Conservation (phyloP, 1,284 basidiomycete species). For the Marasmius oreades region DNA sequence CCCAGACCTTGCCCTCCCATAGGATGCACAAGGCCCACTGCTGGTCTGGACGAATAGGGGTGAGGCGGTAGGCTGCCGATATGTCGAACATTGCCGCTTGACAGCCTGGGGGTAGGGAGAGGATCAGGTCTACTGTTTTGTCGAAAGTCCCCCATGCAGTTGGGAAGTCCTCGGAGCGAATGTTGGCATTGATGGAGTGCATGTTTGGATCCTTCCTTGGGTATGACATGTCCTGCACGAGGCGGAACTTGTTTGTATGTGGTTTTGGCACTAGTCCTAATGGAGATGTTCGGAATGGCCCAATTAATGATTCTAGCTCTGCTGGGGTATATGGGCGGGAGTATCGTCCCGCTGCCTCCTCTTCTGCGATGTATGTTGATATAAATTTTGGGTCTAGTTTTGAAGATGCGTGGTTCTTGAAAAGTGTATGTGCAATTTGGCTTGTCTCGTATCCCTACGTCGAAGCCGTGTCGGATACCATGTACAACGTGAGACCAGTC, state of each 20-base stretch:
- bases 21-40: slow-evolving; percentile 6
- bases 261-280: slow-evolving; percentile 35
- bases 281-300: slow-evolving; percentile 33
- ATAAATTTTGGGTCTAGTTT: slow-evolving; percentile 26
- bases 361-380: slow-evolving; percentile 25
- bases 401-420: too few species aligned
- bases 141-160: slow-evolving; percentile 34
- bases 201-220: slow-evolving; percentile 21
- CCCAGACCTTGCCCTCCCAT: slow-evolving; percentile 6
- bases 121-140: slow-evolving; percentile 16
- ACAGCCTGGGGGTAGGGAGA: slow-evolving; percentile 24
- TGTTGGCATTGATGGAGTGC: slow-evolving; percentile 26
- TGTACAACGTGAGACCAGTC: slow-evolving; percentile 19
- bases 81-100: slow-evolving; percentile 32
- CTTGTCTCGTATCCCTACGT: slow-evolving; percentile 22
- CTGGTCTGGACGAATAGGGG: slow-evolving; percentile 22
- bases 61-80: too few species aligned
- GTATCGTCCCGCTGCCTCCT: slow-evolving; percentile 31
- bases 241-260: slow-evolving; percentile 15
- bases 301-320: slow-evolving; percentile 30
- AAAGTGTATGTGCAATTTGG: slow-evolving; percentile 16
- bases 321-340: slow-evolving; percentile 22
- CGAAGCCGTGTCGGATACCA: slow-evolving; percentile 27
- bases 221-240: slow-evolving; percentile 36
- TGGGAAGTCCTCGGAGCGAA: slow-evolving; percentile 29